Evolutionary conservation across 1,284 basidiomycete species (phyloP), one percentile per base, ranked within the genome.

Genomic region (Puccinia triticina): DNA sequence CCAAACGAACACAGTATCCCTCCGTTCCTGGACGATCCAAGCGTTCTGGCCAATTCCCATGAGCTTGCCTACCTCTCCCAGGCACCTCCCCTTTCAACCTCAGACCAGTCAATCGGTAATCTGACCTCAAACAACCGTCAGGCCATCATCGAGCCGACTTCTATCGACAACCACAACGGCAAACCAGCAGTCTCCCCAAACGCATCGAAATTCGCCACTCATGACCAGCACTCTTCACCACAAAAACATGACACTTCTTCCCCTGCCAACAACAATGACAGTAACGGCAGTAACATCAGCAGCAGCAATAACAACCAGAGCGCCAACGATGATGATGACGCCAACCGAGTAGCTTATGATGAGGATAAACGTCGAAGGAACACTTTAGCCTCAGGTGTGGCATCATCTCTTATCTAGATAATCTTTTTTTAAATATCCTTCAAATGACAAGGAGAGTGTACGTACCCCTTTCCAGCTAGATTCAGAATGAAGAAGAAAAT

Each of bases 401-500:
- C 26, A 11, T 73, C n/a, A 40, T 59, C 37, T 32, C 69, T 66
- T 34, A 37, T 23, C 21, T 8, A 40, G 48, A 5, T 55, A 5
- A 3, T 74, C 18, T 10, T 50, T 21, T 50, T 8, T 14, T 46
- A n/a, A 18, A n/a, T 1, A 59, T 34, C 29, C 18, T 59, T 59
- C 55, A 10, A 37, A 29, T 40, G 14, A 26, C 40, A 23, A 26
- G 23, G 1, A n/a, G 21, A 48, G 18, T n/a, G n/a, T 77, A 23
- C 16, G 18, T 32, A 32, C 32, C 34, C 2, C 40, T 48, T 67
- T 50, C 34, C 61, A 82, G 80, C 80, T 34, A 61, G 80, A 32
- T 82, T 82, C 53, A 82, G 80, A 61, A 82, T 82, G 73, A 82
- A 82, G 64, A 82, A 82, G 48, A 82, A 82, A 48, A 75, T 82